Evolutionary conservation across 2,329 filamentous ascomycete species (phyloP), one percentile per base, ranked within the genome.

Genomic region (Madurella mycetomatis): DNA sequence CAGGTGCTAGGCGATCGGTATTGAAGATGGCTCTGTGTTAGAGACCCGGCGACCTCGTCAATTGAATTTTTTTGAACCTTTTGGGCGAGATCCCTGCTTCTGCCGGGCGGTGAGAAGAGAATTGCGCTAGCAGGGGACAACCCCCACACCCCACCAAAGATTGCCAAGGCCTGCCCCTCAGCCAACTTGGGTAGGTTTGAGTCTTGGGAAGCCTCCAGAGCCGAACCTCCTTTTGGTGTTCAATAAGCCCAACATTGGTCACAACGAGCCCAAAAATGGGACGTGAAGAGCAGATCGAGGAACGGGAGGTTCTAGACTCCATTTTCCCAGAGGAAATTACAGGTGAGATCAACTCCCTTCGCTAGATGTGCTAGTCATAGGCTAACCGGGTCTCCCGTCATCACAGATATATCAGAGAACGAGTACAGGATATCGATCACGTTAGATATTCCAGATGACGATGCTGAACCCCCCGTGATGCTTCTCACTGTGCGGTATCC

Each of bases 261-360:
- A 7, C 18, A 34, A 15, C 37, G 31, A 44, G 30, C 45, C 18
- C 16, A 46, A 75, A 58, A 8, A 86, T 87, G 84, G 83, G 83
- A 47, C 80, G 75, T 69, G 92, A 97, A 78, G 94, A 99, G 57
- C 94, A 99, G 72, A 76, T 86, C 62, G 94, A 99, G 75, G 94
- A 99, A 80, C 86, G 92, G 58, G 94, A 99, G 73, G 92, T 99
- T 65, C 90, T 99, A 69, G 90, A 95, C 68, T 96, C 92, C 57
- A 99, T 99, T 68, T 99, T 97, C 64, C 91, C 94, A 1, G 92
- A 99, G 57, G 94, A 99, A 75, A 96, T 99, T 64, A 92, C 86
- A 81, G 88, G 91, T 92, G 56, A 34, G 32, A 17, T 39, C 2
- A 11, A 12, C 47, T 25, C 16, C 17, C 44, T 18, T 37, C 11